Evolutionary conservation across 306 rosid genomes (phyloP).

Genomic region (Spatholobus suberectus): DNA sequence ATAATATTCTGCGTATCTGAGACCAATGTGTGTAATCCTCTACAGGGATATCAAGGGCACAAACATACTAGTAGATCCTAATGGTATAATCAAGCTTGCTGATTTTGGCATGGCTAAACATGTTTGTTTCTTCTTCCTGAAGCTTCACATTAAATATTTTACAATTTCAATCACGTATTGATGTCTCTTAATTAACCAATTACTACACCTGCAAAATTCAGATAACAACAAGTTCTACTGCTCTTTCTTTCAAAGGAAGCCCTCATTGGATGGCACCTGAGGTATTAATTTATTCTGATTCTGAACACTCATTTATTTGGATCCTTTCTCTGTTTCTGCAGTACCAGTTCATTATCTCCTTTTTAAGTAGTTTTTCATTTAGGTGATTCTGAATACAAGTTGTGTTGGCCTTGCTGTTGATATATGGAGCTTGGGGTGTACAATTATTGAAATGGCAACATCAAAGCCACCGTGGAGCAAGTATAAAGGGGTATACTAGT

Average conservation of each 20-base stretch:
- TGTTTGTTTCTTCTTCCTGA: neutral
- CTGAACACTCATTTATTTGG: neutral
- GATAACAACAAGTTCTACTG: neutral
- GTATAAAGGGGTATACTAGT: no score
- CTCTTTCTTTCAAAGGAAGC: neutral
- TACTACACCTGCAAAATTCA: neutral
- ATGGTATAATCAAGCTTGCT: constrained; percentile 1
- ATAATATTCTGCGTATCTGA: neutral
- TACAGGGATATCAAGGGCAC: neutral
- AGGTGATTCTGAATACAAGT: neutral
- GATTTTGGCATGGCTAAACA: constrained; percentile 14
- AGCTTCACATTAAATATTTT: no score
- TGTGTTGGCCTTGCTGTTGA: neutral
- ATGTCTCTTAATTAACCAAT: neutral
- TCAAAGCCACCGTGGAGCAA: neutral
- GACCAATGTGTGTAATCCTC: neutral
- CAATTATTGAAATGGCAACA: neutral
- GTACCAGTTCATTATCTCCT: neutral
- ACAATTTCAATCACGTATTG: neutral
- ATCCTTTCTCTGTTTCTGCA: neutral
- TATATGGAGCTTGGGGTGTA: neutral
- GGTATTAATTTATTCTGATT: neutral
- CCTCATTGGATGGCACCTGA: neutral
- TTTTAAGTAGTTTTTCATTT: neutral
- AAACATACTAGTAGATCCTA: neutral